Evolutionary conservation across 2,329 filamentous ascomycete genomes (phyloP).

Genomic region (Monilinia aucupariae): DNA sequence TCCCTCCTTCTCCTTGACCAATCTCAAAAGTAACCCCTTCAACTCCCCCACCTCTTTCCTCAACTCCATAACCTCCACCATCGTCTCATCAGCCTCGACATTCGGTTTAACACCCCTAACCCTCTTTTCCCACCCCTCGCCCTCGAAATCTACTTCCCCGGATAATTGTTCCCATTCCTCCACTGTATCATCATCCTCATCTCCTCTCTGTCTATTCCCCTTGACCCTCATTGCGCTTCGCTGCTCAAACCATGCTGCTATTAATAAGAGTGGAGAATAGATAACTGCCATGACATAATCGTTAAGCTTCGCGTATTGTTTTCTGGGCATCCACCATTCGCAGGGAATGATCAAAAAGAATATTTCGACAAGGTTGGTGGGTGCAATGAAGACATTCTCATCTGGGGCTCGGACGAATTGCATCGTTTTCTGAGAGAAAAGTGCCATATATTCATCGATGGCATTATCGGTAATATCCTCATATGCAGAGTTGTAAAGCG

Average conservation of each 20-base stretch:
- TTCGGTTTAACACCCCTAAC: slow-evolving; percentile 74
- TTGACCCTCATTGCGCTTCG: slow-evolving; percentile 60
- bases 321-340: slow-evolving; percentile 89
- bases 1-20: slow-evolving; percentile 23
- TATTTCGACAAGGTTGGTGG: slow-evolving; percentile 90
- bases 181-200: slow-evolving; percentile 80
- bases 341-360: slow-evolving; percentile 71
- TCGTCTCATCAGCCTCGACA: slow-evolving; percentile 70
- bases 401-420: slow-evolving; percentile 95
- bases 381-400: slow-evolving; percentile 96
- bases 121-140: slow-evolving; percentile 77
- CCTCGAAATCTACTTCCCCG: slow-evolving; percentile 69
- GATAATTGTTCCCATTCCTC: slow-evolving; percentile 91
- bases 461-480: slow-evolving; percentile 78
- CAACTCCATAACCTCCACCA: slow-evolving; percentile 61
- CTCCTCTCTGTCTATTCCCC: slow-evolving; percentile 70
- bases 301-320: slow-evolving; percentile 73
- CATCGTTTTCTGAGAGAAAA: slow-evolving; percentile 92
- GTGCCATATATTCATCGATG: slow-evolving; percentile 88
- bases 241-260: slow-evolving; percentile 70
- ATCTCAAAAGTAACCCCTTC: slow-evolving; percentile 38
- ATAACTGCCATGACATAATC: slow-evolving; percentile 80
- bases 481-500: slow-evolving; percentile 94
- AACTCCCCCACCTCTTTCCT: slow-evolving; percentile 54
- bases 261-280: slow-evolving; percentile 76